Conservation (phyloP, 2,329 filamentous ascomycete genomes). For the Penicillium sp. region DNA sequence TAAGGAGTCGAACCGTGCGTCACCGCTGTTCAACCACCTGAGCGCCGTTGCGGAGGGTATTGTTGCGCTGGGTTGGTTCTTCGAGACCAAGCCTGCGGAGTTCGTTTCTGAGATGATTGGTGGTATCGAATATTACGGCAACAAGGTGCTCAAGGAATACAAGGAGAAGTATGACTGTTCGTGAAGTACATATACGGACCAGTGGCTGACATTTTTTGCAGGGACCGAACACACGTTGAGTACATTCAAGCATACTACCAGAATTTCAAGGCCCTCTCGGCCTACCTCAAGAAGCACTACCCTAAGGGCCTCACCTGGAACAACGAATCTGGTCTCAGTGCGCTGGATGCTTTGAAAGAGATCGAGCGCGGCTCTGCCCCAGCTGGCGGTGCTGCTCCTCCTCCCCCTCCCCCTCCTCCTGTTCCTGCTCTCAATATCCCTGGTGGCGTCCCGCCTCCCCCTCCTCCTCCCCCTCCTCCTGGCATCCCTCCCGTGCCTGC, state of each 20-base stretch:
- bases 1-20: constrained; percentile 79
- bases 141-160: constrained; percentile 87
- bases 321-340: constrained; percentile 72
- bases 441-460: constrained; percentile 69
- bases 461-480: constrained; percentile 71
- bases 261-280: constrained; percentile 81
- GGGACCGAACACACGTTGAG: constrained; percentile 79
- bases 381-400: constrained; percentile 47
- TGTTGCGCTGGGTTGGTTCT: constrained; percentile 87
- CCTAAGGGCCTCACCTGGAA: constrained; percentile 86
- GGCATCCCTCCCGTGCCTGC: constrained; percentile 62
- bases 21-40: constrained; percentile 78
- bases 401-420: constrained; percentile 60
- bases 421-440: constrained; percentile 55
- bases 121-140: constrained; percentile 91
- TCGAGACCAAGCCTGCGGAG: constrained; percentile 81
- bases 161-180: constrained; percentile 71
- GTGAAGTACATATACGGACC: neutral
- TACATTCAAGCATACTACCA: constrained; percentile 94
- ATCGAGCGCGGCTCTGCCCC: constrained; percentile 53
- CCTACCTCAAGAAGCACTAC: constrained; percentile 86
- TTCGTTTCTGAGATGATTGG: constrained; percentile 83
- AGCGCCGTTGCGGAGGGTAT: constrained; percentile 90
- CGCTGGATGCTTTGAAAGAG: constrained; percentile 70
- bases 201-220: constrained; percentile 47